Base-by-base conservation (phyloP, 768 basidiomycete species). In the Auricularia heimuer region DNA sequence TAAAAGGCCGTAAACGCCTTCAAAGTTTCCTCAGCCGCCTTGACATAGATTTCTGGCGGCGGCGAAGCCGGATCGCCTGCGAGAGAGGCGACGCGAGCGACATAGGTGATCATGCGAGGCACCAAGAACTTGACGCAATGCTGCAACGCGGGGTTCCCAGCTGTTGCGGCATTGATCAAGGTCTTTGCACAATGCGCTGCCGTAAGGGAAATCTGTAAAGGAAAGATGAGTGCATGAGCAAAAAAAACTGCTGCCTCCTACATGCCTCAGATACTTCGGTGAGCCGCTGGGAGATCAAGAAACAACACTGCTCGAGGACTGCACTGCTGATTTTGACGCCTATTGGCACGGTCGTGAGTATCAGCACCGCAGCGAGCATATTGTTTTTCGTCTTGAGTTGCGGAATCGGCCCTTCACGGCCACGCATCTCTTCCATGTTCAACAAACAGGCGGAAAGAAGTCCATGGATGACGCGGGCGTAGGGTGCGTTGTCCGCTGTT, bases 181-280 rank as follows among this genome's bases (percentile, higher is more conserved):
- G 94, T 95, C 71, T 90, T 91, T 1, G 90, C 85, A 70, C 96
- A 98, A 69, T 98, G 93, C 2, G 89, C 84, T 1, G 94, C 94
- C 2, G 90, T 91, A n/a, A 92, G 73, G 1, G 89, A 85, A 47
- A 86, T 78, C 92, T 97, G 65, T 35, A 35, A 21, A 33, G n/a
- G 24, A 14, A 11, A 14, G 8, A 18, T 60, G 8, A 60, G 56
- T n/a, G 3, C 3, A 29, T 60, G 56, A 24, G 24, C 56, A 6
- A 14, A 35, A 33, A 54, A 18, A 64, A 42, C 2, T 8, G 35
- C 18, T 33, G 70, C 29, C 29, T 29, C 29, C 29, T 2, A 29
- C 77, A 68, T 69, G 92, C 92, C 69, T 94, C 90, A 69, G 84
- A 78, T 0, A 75, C 77, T 44, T 88, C 90, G 18, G 85, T 73